Base-by-base conservation (phyloP, 495 filamentous ascomycete genomes). In the Lasiosphaeria ovina region DNA sequence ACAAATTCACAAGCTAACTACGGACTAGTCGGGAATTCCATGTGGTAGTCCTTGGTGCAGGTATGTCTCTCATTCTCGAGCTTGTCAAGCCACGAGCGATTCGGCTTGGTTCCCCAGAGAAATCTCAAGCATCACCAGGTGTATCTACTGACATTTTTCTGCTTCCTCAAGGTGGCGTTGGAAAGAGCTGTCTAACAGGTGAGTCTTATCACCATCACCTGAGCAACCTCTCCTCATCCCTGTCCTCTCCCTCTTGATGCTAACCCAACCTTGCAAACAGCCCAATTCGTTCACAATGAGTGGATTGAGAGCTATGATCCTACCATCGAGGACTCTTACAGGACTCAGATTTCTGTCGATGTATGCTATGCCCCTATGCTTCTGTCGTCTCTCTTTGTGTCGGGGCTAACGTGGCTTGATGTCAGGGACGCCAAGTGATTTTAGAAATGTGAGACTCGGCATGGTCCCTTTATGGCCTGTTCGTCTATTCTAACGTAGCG, bases 231-330 rank as follows among this genome's bases (percentile, higher is more conserved):
- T 35, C 33, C 32, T 31, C 47, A 16, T 60, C 40, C 24, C 24
- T 24, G 24, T 24, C 24, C 24, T 51, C 56, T 57, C 52, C 59
- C 62, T 65, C 68, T 69, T 52, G 17, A 33, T 32, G 61, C 55
- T 62, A 48, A 59, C 60, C 8, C 12, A 47, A 61, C 54, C 7
- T 62, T 65, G 68, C 55, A 58, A 60, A 68, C 76, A 97, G 94
- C 94, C 63, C 94, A 98, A 83, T 98, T 98, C 74, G 94, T 98
- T 17, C 94, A 98, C 73, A 96, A 97, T 81, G 90, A 97, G 50
- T 98, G 95, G 92, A 97, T 98, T 71, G 94, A 98, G 76, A 93
- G 89, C 73, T 98, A 98, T 76, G 94, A 98, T 74, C 94, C 94
- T 4, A 98, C 92, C 5, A 96, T 97, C 66, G 92, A 97, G 59